Percentiles rank a stretch among this genome's conserved stretches.
Conservation (phyloP, 192 early-diverging fungal genomes). For the Pilobolus umbonatus region DNA sequence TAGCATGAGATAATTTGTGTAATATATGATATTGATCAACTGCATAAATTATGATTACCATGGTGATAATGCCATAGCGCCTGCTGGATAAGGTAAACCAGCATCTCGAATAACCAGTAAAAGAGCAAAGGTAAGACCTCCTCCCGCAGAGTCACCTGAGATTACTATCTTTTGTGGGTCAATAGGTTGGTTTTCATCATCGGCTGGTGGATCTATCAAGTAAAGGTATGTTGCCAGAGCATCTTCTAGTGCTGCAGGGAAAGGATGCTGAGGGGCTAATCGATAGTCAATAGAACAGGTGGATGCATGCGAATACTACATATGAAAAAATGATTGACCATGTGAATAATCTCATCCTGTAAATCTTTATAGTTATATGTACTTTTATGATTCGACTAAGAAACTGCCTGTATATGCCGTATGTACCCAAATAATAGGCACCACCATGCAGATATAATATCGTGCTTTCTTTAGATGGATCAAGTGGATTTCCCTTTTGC, state of each 20-base stretch:
- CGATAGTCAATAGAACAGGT: slow-evolving; percentile 63
- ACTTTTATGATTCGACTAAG: slow-evolving; percentile 45
- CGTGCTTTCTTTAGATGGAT: slow-evolving; percentile 40
- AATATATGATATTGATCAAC: too few species aligned
- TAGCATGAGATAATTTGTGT: too few species aligned
- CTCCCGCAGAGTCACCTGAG: slow-evolving; percentile 68
- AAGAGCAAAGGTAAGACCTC: slow-evolving; percentile 50
- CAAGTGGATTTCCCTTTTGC: slow-evolving; percentile 7
- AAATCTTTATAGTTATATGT: background rate
- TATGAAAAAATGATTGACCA: background rate
- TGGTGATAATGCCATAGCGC: slow-evolving; percentile 53
- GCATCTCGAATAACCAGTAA: slow-evolving; percentile 55
- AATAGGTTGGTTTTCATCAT: slow-evolving; percentile 40
- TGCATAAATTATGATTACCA: slow-evolving; percentile 57
- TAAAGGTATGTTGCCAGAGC: slow-evolving; percentile 69
- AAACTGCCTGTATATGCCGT: slow-evolving; percentile 35
- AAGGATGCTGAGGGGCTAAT: slow-evolving; percentile 73
- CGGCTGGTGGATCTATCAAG: slow-evolving; percentile 49
- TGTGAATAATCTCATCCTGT: too few species aligned
- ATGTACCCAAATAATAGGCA: slow-evolving; percentile 47
- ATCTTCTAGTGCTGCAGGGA: slow-evolving; percentile 81
- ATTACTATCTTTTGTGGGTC: slow-evolving; percentile 55
- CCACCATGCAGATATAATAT: slow-evolving; percentile 78
- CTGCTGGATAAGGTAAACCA: slow-evolving; percentile 51
- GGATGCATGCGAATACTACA: slow-evolving; percentile 20